phyloP scores from a whole-genome alignment of 352 stramenopile species.

The Globisporangium spiculum region DNA sequence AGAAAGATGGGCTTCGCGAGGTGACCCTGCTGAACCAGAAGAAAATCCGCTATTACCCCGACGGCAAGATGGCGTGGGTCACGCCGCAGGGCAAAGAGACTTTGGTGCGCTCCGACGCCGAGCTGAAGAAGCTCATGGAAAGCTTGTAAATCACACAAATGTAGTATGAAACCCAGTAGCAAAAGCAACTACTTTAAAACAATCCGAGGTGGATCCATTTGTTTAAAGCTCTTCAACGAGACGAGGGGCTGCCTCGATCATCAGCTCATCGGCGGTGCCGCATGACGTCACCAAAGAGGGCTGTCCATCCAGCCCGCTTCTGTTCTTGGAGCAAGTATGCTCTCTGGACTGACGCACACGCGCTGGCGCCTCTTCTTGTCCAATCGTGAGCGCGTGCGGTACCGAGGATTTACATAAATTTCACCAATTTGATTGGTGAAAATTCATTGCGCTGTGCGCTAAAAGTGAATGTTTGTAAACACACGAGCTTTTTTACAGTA shows the following conservation, averaged over 20 bases:
- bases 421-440: neutral
- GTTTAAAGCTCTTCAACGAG: neutral
- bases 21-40: constrained; percentile 76
- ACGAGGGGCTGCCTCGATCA: neutral
- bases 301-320: neutral
- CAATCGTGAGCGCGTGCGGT: neutral
- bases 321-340: neutral
- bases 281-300: neutral
- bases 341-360: neutral
- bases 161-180: neutral
- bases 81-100: constrained; percentile 42
- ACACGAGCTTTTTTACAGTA: neutral
- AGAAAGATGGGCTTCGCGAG: constrained; percentile 62
- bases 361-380: neutral
- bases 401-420: neutral
- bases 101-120: constrained; percentile 56
- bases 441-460: neutral
- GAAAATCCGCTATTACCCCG: constrained; percentile 69
- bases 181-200: too few relatives aligned
- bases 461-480: neutral
- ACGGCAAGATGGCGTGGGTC: constrained; percentile 68
- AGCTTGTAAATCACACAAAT: neutral
- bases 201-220: neutral
- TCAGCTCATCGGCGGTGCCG: neutral
- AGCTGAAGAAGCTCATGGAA: constrained; percentile 61